These are phyloP conservation scores for Avicennia marina DNA, from an alignment of 257 asterid species.

Conservation along the genomic window DNA sequence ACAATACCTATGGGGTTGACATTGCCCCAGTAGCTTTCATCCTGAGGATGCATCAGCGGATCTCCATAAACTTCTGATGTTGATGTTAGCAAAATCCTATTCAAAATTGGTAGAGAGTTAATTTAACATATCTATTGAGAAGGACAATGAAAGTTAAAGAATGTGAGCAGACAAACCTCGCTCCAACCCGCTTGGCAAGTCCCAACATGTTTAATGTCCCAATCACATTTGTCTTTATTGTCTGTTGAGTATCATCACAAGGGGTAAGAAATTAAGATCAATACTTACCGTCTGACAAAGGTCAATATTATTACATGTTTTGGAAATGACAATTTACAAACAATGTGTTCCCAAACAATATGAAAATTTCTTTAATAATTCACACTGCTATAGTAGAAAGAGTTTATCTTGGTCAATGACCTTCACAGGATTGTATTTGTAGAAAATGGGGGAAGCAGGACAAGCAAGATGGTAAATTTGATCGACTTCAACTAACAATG, in stretches of 20 bases:
- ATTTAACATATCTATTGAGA: neutral
- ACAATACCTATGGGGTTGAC: conserved; percentile 88
- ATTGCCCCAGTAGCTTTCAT: conserved; percentile 91
- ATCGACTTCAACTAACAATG: conserved; percentile 82
- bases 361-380: neutral
- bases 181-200: conserved; percentile 95
- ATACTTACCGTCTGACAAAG: too few relatives aligned
- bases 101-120: conserved; percentile 2
- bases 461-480: conserved; percentile 96
- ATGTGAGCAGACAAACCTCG: conserved; percentile 47
- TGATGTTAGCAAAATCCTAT: conserved; percentile 86
- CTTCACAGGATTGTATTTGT: conserved; percentile 96
- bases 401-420: conserved; percentile 21
- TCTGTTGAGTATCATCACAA: conserved; percentile 38
- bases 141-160: neutral
- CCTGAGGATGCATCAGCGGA: conserved; percentile 94
- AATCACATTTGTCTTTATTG: conserved; percentile 90
- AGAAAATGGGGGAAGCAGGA: conserved; percentile 93
- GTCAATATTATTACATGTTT: too few relatives aligned
- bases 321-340: too few relatives aligned
- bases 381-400: neutral
- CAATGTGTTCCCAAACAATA: neutral
- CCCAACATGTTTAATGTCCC: conserved; percentile 98
- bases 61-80: conserved; percentile 97
- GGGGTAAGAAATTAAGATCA: too few relatives aligned